A percentile compares a stretch with the other conserved stretches of the same genome.
phyloP scores from a whole-genome alignment of 345 rosid species.

The Populus nigra region DNA sequence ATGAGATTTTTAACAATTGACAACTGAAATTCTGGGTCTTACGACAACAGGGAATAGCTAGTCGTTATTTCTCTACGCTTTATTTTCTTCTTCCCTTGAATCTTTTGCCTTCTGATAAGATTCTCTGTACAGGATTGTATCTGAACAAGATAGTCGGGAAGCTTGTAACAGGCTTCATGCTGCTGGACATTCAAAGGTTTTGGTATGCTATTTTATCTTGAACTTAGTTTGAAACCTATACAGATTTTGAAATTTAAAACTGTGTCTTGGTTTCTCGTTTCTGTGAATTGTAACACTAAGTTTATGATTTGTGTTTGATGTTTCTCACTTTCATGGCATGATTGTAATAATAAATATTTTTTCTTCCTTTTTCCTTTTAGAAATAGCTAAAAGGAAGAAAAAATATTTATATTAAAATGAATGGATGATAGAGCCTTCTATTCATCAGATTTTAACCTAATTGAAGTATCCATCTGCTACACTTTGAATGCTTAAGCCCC shows the following conservation, averaged over 20 bases:
- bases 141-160: constrained; percentile 81
- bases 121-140: constrained; percentile 53
- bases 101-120: constrained; percentile 20
- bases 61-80: neutral
- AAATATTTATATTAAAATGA: no score
- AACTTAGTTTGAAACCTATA: neutral
- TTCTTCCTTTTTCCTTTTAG: no score
- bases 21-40: neutral
- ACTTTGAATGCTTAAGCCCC: no score
- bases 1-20: neutral
- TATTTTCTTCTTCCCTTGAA: constrained; percentile 2
- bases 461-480: no score
- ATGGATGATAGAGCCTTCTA: neutral
- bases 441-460: no score
- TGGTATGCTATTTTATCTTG: neutral
- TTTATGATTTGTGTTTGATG: neutral
- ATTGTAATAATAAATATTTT: neutral
- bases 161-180: constrained; percentile 91
- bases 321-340: neutral
- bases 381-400: no score
- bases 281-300: neutral
- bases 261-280: neutral
- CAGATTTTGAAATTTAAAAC: neutral
- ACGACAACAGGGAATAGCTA: neutral
- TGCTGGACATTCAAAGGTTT: constrained; percentile 93